Evolutionary conservation across 2,329 filamentous ascomycete species (phyloP), one percentile per base, ranked within the genome.

Genomic region (Aspergillus hortae): DNA sequence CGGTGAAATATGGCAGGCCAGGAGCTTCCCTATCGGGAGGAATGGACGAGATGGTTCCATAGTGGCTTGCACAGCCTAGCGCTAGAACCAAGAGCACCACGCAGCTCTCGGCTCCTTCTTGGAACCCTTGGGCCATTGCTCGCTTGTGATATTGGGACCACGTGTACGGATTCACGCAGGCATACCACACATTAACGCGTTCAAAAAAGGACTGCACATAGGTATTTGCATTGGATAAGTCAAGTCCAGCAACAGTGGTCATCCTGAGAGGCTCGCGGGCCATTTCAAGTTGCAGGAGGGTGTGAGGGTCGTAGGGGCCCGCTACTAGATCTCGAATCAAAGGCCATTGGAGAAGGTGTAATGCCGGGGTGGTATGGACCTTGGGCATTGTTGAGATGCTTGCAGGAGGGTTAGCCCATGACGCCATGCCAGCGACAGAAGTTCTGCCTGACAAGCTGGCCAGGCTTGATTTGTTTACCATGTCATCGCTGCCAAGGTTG

Each of bases 321-420:
- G 87, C 87, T 7, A 92, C 87, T 19, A 94, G 76, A 63, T 91
- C 62, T 44, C 87, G 81, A 59, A 92, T 92, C 58, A 91, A 77
- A 11, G 89, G 89, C 83, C 89, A 92, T 63, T 91, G 88, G 5
- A 92, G 76, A 17, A 92, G 75, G 67, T 92, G 59, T 17, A 67
- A 42, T 4, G 61, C 88, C 5, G 89, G 88, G 53, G 89, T 92
- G 0, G 88, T 92, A 69, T 92, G 89, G 14, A 87, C 80, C 70
- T 90, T 92, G 19, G 89, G 89, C 88, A 92, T 92, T 23, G 87
- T 90, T 2, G 88, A 91, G 58, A 92, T 90, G 68, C 90, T 92
- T 61, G 56, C 77, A 63, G 62, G 78, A 65, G 65, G 78, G 50
- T 78, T 82, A 19, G 78, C 82, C 87, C 87, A 91, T 3, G 87